Evolutionary conservation across 78 protist species (phyloP), one percentile per base, ranked within the genome.

Genomic region (Tieghemostelium lacteum): DNA sequence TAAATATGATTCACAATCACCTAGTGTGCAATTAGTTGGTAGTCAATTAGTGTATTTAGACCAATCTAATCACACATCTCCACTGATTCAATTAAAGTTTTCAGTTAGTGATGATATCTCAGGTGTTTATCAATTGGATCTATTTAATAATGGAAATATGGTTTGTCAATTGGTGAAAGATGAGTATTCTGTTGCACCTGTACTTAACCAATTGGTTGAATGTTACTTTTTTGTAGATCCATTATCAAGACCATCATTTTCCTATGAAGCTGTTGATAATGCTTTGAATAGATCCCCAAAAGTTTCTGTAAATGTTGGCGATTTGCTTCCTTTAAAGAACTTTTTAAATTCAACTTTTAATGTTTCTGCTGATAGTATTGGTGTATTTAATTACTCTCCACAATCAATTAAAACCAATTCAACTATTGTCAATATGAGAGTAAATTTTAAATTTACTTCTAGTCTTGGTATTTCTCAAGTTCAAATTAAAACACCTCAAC

Each of bases 281-380:
- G 49, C 64, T 2, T 61, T 61, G 16, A 60, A 72, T 54, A 49
- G 65, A 34, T 49, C 64, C 29, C 34, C 49, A 16, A 63, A 63
- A 49, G 54, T 72, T 34, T 72, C 54, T 31, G 71, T 28, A n/a
- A 72, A 72, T 50, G 6, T 45, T n/a, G n/a, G n/a, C n/a, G n/a
- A n/a, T 45, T 45, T 10, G 6, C 52, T 10, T 14, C 6, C 10
- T 10, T 45, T 45, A 14, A 45, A 10, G 52, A 45, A 45, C 10
- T 45, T 14, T 45, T 45, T 45, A 14, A 45, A 45, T 45, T 45
- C 52, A 14, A 14, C 52, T 45, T 6, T 6, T 45, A 45, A 14
- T 45, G 10, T 45, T 45, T 14, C n/a, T 14, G 10, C 52, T 10
- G 10, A 45, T 45, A 45, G n/a, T 45, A 45, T 45, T 45, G 52